phyloP scores from a whole-genome alignment of 768 basidiomycete genomes.

The Naganishia randhawae region DNA sequence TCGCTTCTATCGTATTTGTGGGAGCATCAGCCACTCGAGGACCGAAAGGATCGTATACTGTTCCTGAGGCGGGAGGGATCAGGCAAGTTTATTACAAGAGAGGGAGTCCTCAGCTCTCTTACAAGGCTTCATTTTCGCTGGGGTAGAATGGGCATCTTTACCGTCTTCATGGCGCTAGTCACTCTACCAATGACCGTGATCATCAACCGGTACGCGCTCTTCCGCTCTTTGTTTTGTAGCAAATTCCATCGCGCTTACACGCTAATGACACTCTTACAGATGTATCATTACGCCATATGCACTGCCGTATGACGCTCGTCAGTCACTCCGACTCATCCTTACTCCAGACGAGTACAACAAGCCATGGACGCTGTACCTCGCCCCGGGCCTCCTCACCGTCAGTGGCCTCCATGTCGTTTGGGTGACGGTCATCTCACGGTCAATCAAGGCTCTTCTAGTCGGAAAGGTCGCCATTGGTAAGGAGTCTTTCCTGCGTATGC shows the following conservation, averaged over 20 bases:
- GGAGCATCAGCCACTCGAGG: slow-evolving; percentile 45
- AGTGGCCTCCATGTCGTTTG: slow-evolving; percentile 44
- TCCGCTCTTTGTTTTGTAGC: background rate
- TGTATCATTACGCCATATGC: slow-evolving; percentile 51
- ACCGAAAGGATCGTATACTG: slow-evolving; percentile 46
- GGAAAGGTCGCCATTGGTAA: slow-evolving; percentile 11
- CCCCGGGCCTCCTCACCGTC: slow-evolving; percentile 46
- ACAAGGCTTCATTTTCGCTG: background rate
- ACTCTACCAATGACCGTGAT: slow-evolving; percentile 48
- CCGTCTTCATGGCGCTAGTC: slow-evolving; percentile 46
- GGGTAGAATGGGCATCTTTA: slow-evolving; percentile 47
- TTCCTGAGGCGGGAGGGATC: slow-evolving; percentile 48
- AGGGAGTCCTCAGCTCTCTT: background rate
- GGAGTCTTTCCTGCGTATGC: background rate
- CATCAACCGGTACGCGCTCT: slow-evolving; percentile 45
- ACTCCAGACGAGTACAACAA: slow-evolving; percentile 43
- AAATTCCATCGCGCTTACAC: background rate
- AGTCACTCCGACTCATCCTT: slow-evolving; percentile 44
- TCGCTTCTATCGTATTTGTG: slow-evolving; percentile 49
- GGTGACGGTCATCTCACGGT: slow-evolving; percentile 46
- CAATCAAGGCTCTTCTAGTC: slow-evolving; percentile 34
- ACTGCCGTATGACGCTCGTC: slow-evolving; percentile 39
- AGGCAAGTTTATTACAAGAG: slow-evolving; percentile 33
- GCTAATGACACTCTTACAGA: slow-evolving; percentile 27
- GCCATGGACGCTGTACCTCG: slow-evolving; percentile 47